Conservation (phyloP, 768 basidiomycete genomes). For the Phylloporus arenicola region DNA sequence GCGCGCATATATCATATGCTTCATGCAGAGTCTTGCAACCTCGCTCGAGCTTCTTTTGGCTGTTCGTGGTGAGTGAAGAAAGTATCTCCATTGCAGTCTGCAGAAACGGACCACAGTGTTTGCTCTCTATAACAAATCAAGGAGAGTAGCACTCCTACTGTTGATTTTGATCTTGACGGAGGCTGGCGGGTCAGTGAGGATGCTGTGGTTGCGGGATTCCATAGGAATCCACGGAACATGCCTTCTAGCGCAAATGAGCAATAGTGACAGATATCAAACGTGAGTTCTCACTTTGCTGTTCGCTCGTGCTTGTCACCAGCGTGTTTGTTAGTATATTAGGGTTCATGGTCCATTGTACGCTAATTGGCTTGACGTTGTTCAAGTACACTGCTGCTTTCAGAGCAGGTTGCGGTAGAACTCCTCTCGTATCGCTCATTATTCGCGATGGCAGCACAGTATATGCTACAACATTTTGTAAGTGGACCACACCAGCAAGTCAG, state of each 20-base stretch:
- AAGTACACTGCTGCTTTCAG: slow-evolving; percentile 16
- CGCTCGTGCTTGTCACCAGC: neutral
- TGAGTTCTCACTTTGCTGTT: neutral
- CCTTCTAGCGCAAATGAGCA: neutral
- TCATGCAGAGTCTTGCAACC: slow-evolving; percentile 7
- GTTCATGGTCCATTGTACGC: slow-evolving; percentile 11
- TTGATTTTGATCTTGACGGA: slow-evolving; percentile 3
- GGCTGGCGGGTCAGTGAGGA: neutral
- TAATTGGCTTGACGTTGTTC: slow-evolving; percentile 14
- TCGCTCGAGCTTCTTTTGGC: slow-evolving; percentile 16
- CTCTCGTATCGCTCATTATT: slow-evolving; percentile 18
- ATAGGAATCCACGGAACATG: slow-evolving; percentile 2
- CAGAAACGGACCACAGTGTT: slow-evolving; percentile 8
- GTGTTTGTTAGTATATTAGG: slow-evolving; percentile 6
- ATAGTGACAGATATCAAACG: slow-evolving; percentile 5
- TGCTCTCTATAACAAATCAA: slow-evolving; percentile 18
- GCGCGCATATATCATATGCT: slow-evolving; percentile 1
- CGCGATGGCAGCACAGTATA: slow-evolving; percentile 15
- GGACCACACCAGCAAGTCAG: neutral
- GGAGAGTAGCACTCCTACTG: slow-evolving; percentile 6
- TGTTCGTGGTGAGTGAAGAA: slow-evolving; percentile 8
- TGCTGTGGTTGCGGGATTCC: neutral
- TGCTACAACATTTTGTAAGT: slow-evolving; percentile 8
- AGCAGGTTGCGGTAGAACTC: slow-evolving; percentile 14
- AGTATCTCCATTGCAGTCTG: neutral